Evolutionary conservation across 495 filamentous ascomycete genomes (phyloP), one percentile per base, ranked within the genome.

Genomic region (Penicillium alfredii): DNA sequence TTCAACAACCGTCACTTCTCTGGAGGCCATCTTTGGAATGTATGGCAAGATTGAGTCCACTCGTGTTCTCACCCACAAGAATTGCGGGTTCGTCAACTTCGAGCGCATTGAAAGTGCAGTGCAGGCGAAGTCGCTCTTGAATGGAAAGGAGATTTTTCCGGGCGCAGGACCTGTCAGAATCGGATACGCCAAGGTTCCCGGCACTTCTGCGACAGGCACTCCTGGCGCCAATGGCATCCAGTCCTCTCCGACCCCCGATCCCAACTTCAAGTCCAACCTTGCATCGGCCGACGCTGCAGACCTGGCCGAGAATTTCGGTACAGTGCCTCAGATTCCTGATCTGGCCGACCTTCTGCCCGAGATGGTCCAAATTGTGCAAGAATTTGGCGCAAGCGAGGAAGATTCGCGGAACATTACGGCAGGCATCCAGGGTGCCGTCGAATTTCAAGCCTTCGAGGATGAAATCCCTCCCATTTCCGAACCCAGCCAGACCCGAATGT

Each of bases 31-130:
- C 61, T 98, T 98, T 61, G 82, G 84, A 52, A 67, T 80, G 28
- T 93, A 92, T 47, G 92, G 92, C 10, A 80, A 84, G 14, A 94
- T 98, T 49, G 78, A 89, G 47, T 95, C 90, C 10, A 88, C 86
- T 22, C 74, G 92, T 40, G 93, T 98, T 9, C 71, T 98, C 44
- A 95, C 92, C 8, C 92, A 98, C 69, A 98, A 98, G 76, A 97
- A 94, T 55, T 98, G 92, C 58, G 92, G 92, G 4, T 98, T 98
- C 50, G 88, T 98, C 55, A 98, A 98, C 60, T 98, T 94, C 49
- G 86, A 96, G 64, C 78, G 76, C 45, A 58, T 88, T 15, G 86
- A 94, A 20, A 93, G 86, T 53, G 93, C 92, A 30, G 84, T 94
- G 18, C 76, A 84, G 36, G 93, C 92, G 4, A 93, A 86, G 53